phyloP scores from a whole-genome alignment of 805 yeast genomes.

The Candida rishiriensis region DNA sequence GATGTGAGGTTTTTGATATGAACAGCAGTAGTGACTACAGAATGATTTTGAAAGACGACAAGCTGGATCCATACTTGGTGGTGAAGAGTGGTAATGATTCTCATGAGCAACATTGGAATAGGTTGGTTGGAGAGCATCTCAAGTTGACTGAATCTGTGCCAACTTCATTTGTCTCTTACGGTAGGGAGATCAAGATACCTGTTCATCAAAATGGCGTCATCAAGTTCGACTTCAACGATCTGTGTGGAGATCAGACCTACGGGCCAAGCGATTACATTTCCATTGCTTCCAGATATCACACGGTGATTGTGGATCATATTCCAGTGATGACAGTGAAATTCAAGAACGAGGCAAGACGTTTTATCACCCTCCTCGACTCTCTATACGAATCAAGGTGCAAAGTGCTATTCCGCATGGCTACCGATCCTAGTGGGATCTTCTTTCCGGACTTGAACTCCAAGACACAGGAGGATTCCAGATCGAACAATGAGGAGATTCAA shows the following conservation, averaged over 20 bases:
- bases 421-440: slow-evolving; percentile 47
- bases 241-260: slow-evolving; percentile 47
- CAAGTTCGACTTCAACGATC: slow-evolving; percentile 45
- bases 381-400: slow-evolving; percentile 64
- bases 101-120: slow-evolving; percentile 33
- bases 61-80: slow-evolving; percentile 30
- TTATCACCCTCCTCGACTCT: slow-evolving; percentile 65
- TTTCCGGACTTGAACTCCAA: slow-evolving; percentile 47
- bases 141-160: slow-evolving; percentile 8
- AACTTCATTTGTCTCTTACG: slow-evolving; percentile 46
- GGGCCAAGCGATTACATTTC: slow-evolving; percentile 72
- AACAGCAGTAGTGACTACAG: slow-evolving; percentile 55
- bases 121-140: slow-evolving; percentile 23
- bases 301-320: slow-evolving; percentile 54
- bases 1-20: slow-evolving; percentile 65
- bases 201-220: slow-evolving; percentile 37
- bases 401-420: slow-evolving; percentile 48
- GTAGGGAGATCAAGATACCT: slow-evolving; percentile 47
- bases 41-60: slow-evolving; percentile 26
- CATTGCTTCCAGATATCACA: slow-evolving; percentile 53
- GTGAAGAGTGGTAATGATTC: slow-evolving; percentile 23
- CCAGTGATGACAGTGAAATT: slow-evolving; percentile 52
- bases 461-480: slow-evolving; percentile 6
- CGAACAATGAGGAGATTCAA: slow-evolving; percentile 38
- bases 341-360: slow-evolving; percentile 66